These are phyloP conservation scores for Globisporangium lucens DNA, from an alignment of 352 stramenopile genomes.

Conservation along the genomic window DNA sequence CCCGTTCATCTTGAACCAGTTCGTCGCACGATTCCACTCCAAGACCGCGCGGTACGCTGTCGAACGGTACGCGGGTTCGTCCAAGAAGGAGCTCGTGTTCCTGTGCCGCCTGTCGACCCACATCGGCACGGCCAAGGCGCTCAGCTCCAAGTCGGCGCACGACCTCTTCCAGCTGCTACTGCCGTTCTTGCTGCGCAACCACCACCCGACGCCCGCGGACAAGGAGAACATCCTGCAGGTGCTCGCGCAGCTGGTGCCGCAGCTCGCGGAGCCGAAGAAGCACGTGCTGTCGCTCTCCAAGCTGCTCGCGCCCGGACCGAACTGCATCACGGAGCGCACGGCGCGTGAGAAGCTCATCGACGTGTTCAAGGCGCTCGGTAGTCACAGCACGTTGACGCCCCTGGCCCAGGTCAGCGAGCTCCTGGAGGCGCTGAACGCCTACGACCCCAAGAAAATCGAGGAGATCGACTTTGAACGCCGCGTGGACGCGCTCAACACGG, in stretches of 20 bases:
- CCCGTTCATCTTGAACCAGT: conserved; percentile 74
- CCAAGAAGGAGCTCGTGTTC: conserved; percentile 77
- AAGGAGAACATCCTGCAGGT: conserved; percentile 83
- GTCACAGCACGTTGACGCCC: conserved; percentile 29
- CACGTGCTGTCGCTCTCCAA: conserved; percentile 77
- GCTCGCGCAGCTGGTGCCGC: conserved; percentile 67
- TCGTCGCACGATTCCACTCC: conserved; percentile 77
- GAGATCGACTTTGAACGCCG: conserved; percentile 83
- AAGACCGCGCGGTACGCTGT: conserved; percentile 74
- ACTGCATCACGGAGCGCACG: conserved; percentile 61
- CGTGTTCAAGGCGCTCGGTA: conserved; percentile 66
- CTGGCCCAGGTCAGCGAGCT: conserved; percentile 44
- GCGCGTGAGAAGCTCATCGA: conserved; percentile 61
- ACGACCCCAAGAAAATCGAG: conserved; percentile 75
- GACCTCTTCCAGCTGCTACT: conserved; percentile 85
- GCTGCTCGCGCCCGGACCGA: conserved; percentile 67
- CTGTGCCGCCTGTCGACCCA: conserved; percentile 74
- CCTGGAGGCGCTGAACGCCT: conserved; percentile 68
- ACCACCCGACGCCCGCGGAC: conserved; percentile 66
- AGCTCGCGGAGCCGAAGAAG: conserved; percentile 67
- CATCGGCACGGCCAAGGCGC: conserved; percentile 28
- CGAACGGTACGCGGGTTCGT: conserved; percentile 77
- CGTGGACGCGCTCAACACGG: conserved; percentile 63
- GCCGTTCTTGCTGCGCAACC: conserved; percentile 81
- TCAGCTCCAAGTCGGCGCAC: conserved; percentile 35